phyloP scores from a whole-genome alignment of 2,329 filamentous ascomycete species.

The Cordyceps militaris region DNA sequence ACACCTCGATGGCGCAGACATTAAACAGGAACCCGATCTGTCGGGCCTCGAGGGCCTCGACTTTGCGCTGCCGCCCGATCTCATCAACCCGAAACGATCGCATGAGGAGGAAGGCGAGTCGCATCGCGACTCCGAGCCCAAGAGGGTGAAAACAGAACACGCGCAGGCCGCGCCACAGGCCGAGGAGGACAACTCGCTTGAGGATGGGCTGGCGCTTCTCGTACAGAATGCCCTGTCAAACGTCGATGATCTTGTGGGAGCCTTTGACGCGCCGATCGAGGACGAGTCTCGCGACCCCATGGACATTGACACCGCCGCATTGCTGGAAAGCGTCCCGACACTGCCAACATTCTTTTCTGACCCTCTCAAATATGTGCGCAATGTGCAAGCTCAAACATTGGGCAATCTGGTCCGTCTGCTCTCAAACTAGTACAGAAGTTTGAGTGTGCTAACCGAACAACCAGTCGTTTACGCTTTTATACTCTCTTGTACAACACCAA shows the following conservation, averaged over 20 bases:
- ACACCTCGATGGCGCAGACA: constrained; percentile 21
- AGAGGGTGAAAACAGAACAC: constrained; percentile 8
- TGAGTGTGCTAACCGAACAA: constrained; percentile 1
- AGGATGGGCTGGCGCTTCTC: constrained; percentile 31
- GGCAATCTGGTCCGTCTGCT: constrained; percentile 32
- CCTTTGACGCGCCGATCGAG: constrained; percentile 23
- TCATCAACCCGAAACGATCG: constrained; percentile 29
- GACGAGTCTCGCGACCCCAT: constrained; percentile 24
- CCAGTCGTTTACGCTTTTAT: constrained; percentile 10
- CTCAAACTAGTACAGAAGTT: background rate
- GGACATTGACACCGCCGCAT: constrained; percentile 26
- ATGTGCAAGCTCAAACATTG: constrained; percentile 31
- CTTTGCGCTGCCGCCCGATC: constrained; percentile 28
- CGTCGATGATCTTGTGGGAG: constrained; percentile 30
- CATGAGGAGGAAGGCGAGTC: constrained; percentile 25
- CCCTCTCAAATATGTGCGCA: constrained; percentile 31
- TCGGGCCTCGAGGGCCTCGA: constrained; percentile 26
- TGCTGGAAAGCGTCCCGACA: constrained; percentile 24
- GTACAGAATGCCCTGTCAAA: constrained; percentile 36
- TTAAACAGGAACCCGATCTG: constrained; percentile 33
- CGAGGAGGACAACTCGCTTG: constrained; percentile 20
- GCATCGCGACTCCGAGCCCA: constrained; percentile 19
- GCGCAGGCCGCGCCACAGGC: background rate
- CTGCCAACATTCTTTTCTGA: constrained; percentile 28
- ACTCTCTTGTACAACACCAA: constrained; percentile 27